Evolutionary conservation across 768 basidiomycete species (phyloP), one percentile per base, ranked within the genome.

Genomic region (Termitomyces sp.): DNA sequence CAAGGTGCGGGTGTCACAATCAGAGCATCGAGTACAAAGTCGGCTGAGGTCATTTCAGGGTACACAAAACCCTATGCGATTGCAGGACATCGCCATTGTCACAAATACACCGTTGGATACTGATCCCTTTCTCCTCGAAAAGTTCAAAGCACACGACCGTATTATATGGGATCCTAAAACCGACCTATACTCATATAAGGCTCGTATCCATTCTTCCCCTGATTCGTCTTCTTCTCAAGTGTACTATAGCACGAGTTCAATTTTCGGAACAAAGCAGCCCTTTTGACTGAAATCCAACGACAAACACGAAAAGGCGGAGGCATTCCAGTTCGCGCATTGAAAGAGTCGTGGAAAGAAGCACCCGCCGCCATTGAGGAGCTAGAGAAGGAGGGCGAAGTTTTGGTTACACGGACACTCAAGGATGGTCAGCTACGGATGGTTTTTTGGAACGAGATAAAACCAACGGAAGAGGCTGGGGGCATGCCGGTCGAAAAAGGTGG

Each of bases 261-360:
- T 58, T 90, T 96, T 63, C 82, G 87, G 30, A 92, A 85, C 65
- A 94, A 94, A 74, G 86, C 85, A 4, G 84, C 92, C 0, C 78
- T 96, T 3, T 72, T 96, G 16, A 88, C 85, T 0, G 90, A 95
- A 69, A 92, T 97, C 38, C 90, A 93, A 66, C 85, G 89, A 1
- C 85, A 90, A 64, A 90, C 90, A 2, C 84, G 86, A 30, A 87
- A 87, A 63, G 92, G 92, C 12, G 88, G 91, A 2, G 93, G 93
- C 3, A 84, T 96, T 32, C 83, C 91, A 14, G 87, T 96, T 32
- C 84, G 91, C 20, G 80, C 85, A 1, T 75, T 97, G 43, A 93
- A 94, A 66, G 93, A 96, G 68, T 88, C 90, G 14, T 97, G 94
- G 92, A 89, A 91, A 64, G 90, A 91, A 63, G 90, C 93, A 0